Base-by-base conservation (phyloP, 2,329 filamentous ascomycete genomes). In the Ascochyta pisi region DNA sequence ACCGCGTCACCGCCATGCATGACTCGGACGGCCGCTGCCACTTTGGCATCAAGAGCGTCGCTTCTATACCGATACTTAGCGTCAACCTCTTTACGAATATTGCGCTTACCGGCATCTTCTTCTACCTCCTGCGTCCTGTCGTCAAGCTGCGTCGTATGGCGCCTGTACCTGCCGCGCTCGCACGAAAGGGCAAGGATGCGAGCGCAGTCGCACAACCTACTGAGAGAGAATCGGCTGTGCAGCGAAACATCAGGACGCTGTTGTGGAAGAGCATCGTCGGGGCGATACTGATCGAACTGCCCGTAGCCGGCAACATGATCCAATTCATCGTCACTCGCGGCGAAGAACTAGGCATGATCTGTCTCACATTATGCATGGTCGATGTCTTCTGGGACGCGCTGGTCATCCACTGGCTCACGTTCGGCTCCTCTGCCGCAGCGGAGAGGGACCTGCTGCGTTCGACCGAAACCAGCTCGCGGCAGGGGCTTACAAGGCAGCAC, bases 271-370 rank as follows among this genome's bases (percentile, higher is more conserved):
- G 66, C 24, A 53, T 72, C 4, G 50, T 67, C 38, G 76, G 73
- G 4, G 67, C 67, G 1, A 40, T 75, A 1, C 52, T 74, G 13
- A 71, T 78, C 33, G 61, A 77, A 43, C 39, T 76, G 2, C 72
- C 74, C 7, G 77, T 74, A 12, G 64, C 73, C 12, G 69, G 68
- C 15, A 78, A 77, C 50, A 66, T 78, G 43, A 64, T 65, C 1
- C 58, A 77, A 15, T 68, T 78, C 27, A 68, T 71, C 29, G 35
- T 60, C 19, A 66, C 66, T 4, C 45, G 59, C 3, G 73, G 73
- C 3, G 59, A 64, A 24, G 74, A 78, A 45, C 65, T 73, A 8
- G 74, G 69, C 3, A 77, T 76, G 73, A 54, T 77, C 10, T 78
- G 76, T 46, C 68, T 75, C 26, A 68, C 65, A 1, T 63, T 77